Conservation (phyloP, 192 early-diverging fungal genomes). For the Entomortierella parvispora region DNA sequence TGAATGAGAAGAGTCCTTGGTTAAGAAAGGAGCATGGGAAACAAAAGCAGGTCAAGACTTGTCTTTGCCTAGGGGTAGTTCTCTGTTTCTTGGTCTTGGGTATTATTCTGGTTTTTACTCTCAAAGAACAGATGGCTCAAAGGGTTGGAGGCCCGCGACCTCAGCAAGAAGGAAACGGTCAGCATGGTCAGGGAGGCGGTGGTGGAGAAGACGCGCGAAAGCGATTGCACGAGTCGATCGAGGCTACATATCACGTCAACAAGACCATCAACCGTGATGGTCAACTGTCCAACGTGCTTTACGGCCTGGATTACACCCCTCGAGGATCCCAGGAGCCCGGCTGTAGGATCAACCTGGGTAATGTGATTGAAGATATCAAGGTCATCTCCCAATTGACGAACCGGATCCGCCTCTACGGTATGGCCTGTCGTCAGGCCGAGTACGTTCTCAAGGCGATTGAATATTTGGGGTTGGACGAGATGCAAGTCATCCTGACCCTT, state of each 20-base stretch:
- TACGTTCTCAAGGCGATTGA: constrained; percentile 69
- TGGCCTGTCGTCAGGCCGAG: constrained; percentile 73
- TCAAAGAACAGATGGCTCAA: constrained; percentile 22
- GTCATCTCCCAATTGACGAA: constrained; percentile 64
- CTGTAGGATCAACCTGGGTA: constrained; percentile 61
- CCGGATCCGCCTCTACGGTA: constrained; percentile 69
- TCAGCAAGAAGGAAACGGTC: background rate
- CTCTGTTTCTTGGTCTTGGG: constrained; percentile 31
- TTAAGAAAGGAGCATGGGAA: constrained; percentile 19
- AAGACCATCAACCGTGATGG: constrained; percentile 45
- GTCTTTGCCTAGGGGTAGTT: constrained; percentile 31
- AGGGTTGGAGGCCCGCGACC: background rate
- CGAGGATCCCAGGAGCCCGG: constrained; percentile 64
- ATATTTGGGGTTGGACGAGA: constrained; percentile 56
- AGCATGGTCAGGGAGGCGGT: background rate
- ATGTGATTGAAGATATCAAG: constrained; percentile 68
- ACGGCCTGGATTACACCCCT: constrained; percentile 71
- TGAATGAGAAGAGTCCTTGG: constrained; percentile 40
- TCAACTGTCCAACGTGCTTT: constrained; percentile 50
- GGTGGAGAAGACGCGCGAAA: background rate
- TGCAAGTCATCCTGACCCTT: constrained; percentile 69
- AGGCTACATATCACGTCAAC: constrained; percentile 44
- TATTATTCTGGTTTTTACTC: constrained; percentile 13
- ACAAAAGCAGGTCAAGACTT: constrained; percentile 21
- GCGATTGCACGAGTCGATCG: constrained; percentile 16